Percentiles rank a stretch among this genome's conserved stretches.
Conservation (phyloP, 164 flowering plant species). For the Tinospora cordifolia region DNA sequence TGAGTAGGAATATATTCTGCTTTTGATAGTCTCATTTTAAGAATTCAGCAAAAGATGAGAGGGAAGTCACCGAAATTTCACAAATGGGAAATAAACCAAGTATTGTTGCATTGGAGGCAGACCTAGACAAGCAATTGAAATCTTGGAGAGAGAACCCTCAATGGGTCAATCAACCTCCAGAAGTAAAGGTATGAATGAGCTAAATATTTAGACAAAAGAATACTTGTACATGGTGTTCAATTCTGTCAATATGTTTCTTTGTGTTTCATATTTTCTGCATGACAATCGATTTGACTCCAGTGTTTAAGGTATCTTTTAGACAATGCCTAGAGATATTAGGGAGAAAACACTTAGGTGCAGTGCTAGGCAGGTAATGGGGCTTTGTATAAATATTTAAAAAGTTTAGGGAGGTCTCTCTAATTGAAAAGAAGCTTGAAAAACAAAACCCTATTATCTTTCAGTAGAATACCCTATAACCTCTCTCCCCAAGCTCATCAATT, state of each 20-base stretch:
- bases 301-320: too few species aligned
- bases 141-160: slow-evolving; percentile 81
- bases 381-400: too few species aligned
- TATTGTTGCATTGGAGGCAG: slow-evolving; percentile 23
- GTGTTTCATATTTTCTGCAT: too few species aligned
- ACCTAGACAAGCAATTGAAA: slow-evolving; percentile 64
- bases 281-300: too few species aligned
- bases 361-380: too few species aligned
- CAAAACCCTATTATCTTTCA: too few species aligned
- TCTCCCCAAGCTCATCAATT: too few species aligned
- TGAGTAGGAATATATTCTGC: neutral
- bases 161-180: slow-evolving; percentile 63
- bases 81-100: slow-evolving; percentile 22
- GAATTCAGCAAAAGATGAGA: slow-evolving; percentile 19
- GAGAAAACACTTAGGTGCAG: too few species aligned
- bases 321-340: too few species aligned
- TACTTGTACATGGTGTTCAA: neutral
- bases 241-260: neutral
- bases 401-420: too few species aligned
- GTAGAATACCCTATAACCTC: too few species aligned
- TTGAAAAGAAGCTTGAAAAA: too few species aligned
- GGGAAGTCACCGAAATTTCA: slow-evolving; percentile 16
- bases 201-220: neutral
- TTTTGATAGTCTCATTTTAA: slow-evolving; percentile 40
- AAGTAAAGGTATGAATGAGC: slow-evolving; percentile 49